Evolutionary conservation across 2,329 filamentous ascomycete genomes (phyloP), one percentile per base, ranked within the genome.

Genomic region (Pseudogymnoascus pannorum): DNA sequence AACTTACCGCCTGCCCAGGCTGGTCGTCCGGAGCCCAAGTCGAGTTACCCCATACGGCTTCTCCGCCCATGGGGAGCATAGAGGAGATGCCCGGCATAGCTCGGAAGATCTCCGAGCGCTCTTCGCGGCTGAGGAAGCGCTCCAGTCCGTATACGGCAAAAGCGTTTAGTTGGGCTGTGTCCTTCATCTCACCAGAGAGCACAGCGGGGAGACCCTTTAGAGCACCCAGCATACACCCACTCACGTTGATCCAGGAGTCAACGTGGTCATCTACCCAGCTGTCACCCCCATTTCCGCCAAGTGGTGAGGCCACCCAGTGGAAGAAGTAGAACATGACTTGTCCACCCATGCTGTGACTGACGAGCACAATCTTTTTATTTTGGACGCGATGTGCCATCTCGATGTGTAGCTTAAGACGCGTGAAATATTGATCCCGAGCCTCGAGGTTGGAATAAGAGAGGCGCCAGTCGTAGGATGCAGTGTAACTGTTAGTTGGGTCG

Each of bases 161-260:
- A 2, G 93, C 85, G 69, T 97, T 97, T 20, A 99, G 83, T 74
- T 97, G 94, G 1, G 93, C 94, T 0, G 94, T 99, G 71, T 99
- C 94, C 67, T 93, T 91, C 94, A 99, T 99, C 75, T 99, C 94
- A 29, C 94, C 94, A 0, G 92, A 97, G 1, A 99, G 79, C 0
- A 97, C 84, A 0, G 94, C 93, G 0, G 94, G 90, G 35, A 97
- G 77, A 62, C 89, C 93, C 76, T 99, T 99, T 62, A 92, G 80
- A 1, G 94, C 92, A 12, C 94, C 94, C 5, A 99, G 86, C 93
- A 99, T 97, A 75, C 93, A 99, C 5, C 94, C 94, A 67, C 89
- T 94, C 69, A 99, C 92, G 73, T 99, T 99, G 78, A 99, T 95
- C 92, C 95, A 99, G 2, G 91, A 89, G 66, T 95, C 94, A 59